Evolutionary conservation across 1,284 basidiomycete genomes (phyloP).

Genomic region (Taiwanofungus camphoratus): DNA sequence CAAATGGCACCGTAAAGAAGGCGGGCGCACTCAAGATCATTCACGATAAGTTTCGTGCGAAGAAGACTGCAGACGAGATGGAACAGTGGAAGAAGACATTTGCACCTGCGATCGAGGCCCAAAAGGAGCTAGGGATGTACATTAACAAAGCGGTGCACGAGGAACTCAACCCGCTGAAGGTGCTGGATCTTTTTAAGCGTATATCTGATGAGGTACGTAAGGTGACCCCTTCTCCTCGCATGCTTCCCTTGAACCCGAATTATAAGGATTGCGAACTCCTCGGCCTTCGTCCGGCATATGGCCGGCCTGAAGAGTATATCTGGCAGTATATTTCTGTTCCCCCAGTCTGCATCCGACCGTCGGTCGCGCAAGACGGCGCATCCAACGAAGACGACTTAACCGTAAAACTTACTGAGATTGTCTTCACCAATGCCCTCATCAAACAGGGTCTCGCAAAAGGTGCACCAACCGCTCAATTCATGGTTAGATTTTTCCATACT

Average conservation of each 20-base stretch:
- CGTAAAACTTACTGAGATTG: conserved; percentile 96
- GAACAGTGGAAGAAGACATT: conserved; percentile 88
- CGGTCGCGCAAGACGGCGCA: conserved; percentile 94
- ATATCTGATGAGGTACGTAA: conserved; percentile 84
- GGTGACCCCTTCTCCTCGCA: not conserved
- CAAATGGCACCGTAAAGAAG: conserved; percentile 97
- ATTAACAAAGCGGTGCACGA: conserved; percentile 88
- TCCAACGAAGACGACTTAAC: conserved; percentile 99
- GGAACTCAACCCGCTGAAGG: conserved; percentile 93
- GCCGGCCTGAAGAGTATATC: conserved; percentile 95
- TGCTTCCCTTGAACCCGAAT: not conserved
- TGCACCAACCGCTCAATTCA: conserved; percentile 82
- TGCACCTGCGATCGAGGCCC: conserved; percentile 75
- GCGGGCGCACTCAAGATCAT: conserved; percentile 93
- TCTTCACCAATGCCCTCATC: conserved; percentile 92
- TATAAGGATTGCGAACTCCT: conserved; percentile 89
- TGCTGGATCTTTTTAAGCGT: conserved; percentile 87
- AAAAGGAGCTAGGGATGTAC: conserved; percentile 83
- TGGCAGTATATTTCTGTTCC: conserved; percentile 99
- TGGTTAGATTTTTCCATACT: conserved; percentile 46
- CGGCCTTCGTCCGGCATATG: conserved; percentile 84
- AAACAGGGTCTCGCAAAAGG: conserved; percentile 88
- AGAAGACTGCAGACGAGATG: conserved; percentile 89
- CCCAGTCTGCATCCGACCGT: conserved; percentile 95
- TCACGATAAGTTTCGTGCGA: conserved; percentile 96